A percentile compares a stretch with the other conserved stretches of the same genome.
These are phyloP conservation scores for Trametes sp. DNA, from an alignment of 1,284 basidiomycete species.

Conservation along the genomic window DNA sequence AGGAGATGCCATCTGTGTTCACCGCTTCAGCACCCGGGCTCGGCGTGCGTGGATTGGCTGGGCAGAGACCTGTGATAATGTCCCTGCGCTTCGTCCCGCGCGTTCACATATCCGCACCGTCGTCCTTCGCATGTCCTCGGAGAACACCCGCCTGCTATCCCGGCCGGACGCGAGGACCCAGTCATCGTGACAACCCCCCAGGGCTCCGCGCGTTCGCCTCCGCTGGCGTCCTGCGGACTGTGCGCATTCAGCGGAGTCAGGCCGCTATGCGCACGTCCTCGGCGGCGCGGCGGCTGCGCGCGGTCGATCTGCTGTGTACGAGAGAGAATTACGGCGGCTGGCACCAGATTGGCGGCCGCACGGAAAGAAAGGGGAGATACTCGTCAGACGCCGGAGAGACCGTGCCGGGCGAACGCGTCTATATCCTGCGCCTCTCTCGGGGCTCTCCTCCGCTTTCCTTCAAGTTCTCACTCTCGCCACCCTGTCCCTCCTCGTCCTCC, in stretches of 20 bases:
- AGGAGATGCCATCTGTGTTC: too few species aligned
- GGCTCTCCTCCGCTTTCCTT: slow-evolving; percentile 42
- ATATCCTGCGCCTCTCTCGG: neutral
- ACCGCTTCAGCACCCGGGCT: neutral
- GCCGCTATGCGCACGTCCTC: neutral
- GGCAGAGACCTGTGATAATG: neutral
- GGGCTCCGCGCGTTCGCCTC: too few species aligned
- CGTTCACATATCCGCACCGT: neutral
- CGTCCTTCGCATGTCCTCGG: neutral
- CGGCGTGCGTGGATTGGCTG: neutral
- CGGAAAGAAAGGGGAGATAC: neutral
- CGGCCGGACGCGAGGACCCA: too few species aligned
- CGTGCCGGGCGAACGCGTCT: slow-evolving; percentile 24
- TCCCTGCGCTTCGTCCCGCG: neutral
- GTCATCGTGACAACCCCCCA: too few species aligned
- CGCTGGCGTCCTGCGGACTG: neutral
- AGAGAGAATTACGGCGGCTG: neutral
- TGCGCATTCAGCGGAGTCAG: neutral
- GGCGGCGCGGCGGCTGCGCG: neutral
- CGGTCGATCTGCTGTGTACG: neutral
- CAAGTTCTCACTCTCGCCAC: neutral
- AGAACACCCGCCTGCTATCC: too few species aligned
- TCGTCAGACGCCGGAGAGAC: neutral
- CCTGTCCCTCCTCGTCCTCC: neutral
- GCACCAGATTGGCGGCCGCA: neutral